Conservation (phyloP, 352 stramenopile genomes). For the Phytophthora idaei region DNA sequence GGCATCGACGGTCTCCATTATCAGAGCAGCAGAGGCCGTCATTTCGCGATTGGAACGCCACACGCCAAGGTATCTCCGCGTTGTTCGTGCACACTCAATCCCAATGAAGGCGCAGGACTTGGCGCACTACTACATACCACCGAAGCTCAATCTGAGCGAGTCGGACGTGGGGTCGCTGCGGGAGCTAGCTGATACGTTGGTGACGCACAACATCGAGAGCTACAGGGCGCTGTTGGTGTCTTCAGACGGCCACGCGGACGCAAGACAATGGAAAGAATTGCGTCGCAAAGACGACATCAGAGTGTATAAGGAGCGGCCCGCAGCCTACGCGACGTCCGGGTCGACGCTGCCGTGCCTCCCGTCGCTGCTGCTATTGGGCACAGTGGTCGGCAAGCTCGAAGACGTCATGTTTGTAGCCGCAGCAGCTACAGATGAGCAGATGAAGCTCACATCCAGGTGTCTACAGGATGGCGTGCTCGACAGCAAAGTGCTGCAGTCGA, state of each 20-base stretch:
- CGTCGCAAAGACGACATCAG: slow-evolving; percentile 35
- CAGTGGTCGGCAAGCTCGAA: slow-evolving; percentile 28
- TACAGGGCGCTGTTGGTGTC: slow-evolving; percentile 23
- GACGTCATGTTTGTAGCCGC: slow-evolving; percentile 38
- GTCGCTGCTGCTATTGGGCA: slow-evolving; percentile 38
- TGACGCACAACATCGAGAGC: slow-evolving; percentile 38
- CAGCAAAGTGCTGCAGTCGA: slow-evolving; percentile 58
- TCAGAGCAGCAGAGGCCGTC: neutral
- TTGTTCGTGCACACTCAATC: neutral
- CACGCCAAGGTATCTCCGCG: neutral
- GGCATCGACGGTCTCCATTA: neutral
- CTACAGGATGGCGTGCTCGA: slow-evolving; percentile 51
- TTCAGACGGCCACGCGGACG: slow-evolving; percentile 24
- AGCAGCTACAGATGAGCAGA: slow-evolving; percentile 44
- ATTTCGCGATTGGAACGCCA: neutral
- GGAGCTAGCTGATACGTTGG: slow-evolving; percentile 32
- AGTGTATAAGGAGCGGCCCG: slow-evolving; percentile 33
- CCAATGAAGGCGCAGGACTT: slow-evolving; percentile 16
- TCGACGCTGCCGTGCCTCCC: slow-evolving; percentile 26
- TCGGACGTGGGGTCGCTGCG: slow-evolving; percentile 33
- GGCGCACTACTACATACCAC: slow-evolving; percentile 12
- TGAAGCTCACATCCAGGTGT: slow-evolving; percentile 52
- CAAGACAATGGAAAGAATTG: slow-evolving; percentile 39
- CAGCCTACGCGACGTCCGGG: neutral
- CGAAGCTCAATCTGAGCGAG: slow-evolving; percentile 21